Evolutionary conservation across 2,329 filamentous ascomycete species (phyloP), one percentile per base, ranked within the genome.

Genomic region (Beauveria sp.): DNA sequence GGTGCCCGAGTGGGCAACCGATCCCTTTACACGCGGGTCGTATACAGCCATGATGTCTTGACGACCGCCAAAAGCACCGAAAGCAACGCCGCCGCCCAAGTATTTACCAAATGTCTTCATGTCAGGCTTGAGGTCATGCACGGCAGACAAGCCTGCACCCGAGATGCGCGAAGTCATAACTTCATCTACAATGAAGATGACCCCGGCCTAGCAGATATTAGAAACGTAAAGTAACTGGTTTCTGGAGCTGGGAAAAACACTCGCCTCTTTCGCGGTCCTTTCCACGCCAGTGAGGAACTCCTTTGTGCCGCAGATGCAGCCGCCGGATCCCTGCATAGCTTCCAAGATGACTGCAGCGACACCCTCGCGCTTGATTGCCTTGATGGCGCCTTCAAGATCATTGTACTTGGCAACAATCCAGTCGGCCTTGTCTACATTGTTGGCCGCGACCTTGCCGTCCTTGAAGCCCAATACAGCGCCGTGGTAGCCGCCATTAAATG

Each of bases 161-260:
- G 68, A 69, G 31, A 89, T 72, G 2, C 87, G 78, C 3, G 83
- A 87, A 0, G 87, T 89, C 81, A 89, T 87, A 6, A 90, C 87
- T 72, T 91, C 88, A 69, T 91, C 88, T 16, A 89, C 74, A 42
- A 91, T 84, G 65, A 91, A 80, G 1, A 90, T 62, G 0, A 83
- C 82, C 1, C 80, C 81, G 0, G 76, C 71, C 67, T 79, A 20
- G 14, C 3, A 7, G 14, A 20, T 16, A 49, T 66, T 24, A 65
- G 38, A 18, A 43, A 55, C 31, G 54, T 42, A 5, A 3, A 18
- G 14, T 18, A 20, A 38, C 18, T 24, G 7, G 22, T n/a, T 20
- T 38, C 18, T 42, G 18, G 14, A 16, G 18, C 7, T n/a, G 24
- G 7, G 7, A 51, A 9, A 12, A 20, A 18, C 9, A 61, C 65